Base-by-base conservation (phyloP, 371 early-diverging fungal species). In the Chytridium lagenaria region DNA sequence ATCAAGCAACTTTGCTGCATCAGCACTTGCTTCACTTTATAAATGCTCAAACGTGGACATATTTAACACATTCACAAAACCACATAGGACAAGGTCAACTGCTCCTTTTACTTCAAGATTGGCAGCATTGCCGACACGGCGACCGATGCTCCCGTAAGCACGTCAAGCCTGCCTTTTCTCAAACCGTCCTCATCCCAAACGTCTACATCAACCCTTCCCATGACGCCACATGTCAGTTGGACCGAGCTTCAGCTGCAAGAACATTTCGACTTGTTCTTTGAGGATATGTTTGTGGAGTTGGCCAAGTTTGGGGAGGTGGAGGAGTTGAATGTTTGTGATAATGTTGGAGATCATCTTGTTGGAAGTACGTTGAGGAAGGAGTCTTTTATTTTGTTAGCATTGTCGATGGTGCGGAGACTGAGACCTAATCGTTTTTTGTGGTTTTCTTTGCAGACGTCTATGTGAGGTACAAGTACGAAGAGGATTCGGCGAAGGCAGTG, bases 21-120 rank as follows among this genome's bases (percentile, higher is more conserved):
- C 59, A 68, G 49, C 51, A 30, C 52, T 31, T 65, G 5, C 7
- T 50, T 44, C 44, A 44, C 44, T 44, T 7, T 44, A 7, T 44
- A 7, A 19, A 19, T 12, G 19, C 19, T 44, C 44, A 12, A 7
- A 44, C 44, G 19, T 44, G 12, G 7, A 12, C 19, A 30, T 63
- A 31, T 26, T 33, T 7, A 73, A 37, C 49, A 5, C 5, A 23
- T 61, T 30, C 10, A 16, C 26, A 3, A 68, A 52, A 12, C 31
- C 64, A 31, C 36, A 28, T 55, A 77, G 67, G 44, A 67, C 80
- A 96, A 93, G 80, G 96, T 97, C 74, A 96, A 98, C 82, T 99
- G 99, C 81, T 93, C 94, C 55, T 99, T 98, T 82, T 99, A 97
- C 89, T 96, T 94, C 88, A 98, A 98, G 88, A 98, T 98, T 73